These are phyloP conservation scores for Rubia yunnanensis DNA, from an alignment of 257 asterid species.

Conservation along the genomic window DNA sequence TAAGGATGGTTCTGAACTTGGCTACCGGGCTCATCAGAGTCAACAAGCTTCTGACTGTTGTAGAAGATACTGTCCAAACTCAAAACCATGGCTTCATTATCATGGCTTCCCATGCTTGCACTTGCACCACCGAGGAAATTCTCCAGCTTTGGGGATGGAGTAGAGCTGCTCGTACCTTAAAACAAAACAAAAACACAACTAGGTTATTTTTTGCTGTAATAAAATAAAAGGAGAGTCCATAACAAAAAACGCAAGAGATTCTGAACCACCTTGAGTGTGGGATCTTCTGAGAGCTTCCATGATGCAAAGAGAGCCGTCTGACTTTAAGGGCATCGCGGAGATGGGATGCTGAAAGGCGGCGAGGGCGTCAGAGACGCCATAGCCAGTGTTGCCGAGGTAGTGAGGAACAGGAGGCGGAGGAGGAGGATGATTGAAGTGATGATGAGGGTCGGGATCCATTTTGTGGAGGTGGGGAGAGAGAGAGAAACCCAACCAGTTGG, in stretches of 20 bases:
- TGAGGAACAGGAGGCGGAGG: slow-evolving; percentile 20
- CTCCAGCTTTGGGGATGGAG: slow-evolving; percentile 79
- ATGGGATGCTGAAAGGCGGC: slow-evolving; percentile 39
- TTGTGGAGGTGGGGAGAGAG: slow-evolving; percentile 72
- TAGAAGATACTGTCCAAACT: slow-evolving; percentile 48
- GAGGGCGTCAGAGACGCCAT: slow-evolving; percentile 26
- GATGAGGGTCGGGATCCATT: slow-evolving; percentile 36
- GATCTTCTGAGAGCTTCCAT: slow-evolving; percentile 72
- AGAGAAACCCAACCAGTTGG: slow-evolving; percentile 73
- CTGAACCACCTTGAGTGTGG: slow-evolving; percentile 39
- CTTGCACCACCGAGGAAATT: slow-evolving; percentile 64
- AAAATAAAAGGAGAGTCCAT: no score
- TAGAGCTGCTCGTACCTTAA: slow-evolving; percentile 23
- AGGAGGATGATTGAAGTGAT: slow-evolving; percentile 17
- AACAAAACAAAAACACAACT: not conserved
- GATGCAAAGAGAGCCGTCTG: slow-evolving; percentile 79
- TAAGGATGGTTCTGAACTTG: slow-evolving; percentile 27
- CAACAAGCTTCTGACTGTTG: slow-evolving; percentile 29
- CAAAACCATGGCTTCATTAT: slow-evolving; percentile 38
- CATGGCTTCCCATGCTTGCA: slow-evolving; percentile 27
- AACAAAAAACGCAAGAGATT: not conserved
- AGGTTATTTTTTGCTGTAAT: not conserved
- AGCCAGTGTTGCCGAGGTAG: slow-evolving; percentile 21
- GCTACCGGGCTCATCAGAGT: slow-evolving; percentile 6
- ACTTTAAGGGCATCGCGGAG: slow-evolving; percentile 70